Evolutionary conservation across 2,329 filamentous ascomycete species (phyloP), one percentile per base, ranked within the genome.

Genomic region (Aspergillus japonicus): DNA sequence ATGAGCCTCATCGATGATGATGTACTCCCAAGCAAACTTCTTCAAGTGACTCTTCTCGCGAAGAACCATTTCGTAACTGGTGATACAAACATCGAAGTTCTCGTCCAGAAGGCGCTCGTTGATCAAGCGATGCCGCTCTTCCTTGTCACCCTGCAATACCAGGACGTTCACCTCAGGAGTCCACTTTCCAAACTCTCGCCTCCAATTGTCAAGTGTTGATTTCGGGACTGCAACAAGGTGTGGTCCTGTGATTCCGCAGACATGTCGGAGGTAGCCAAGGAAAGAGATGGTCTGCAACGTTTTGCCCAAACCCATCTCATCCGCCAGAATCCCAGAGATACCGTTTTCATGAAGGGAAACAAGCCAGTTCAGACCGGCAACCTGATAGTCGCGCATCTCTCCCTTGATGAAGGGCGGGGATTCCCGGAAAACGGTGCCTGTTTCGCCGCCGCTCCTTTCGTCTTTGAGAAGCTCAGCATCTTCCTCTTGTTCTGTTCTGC

Each of bases 21-120:
- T 99, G 77, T 99, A 99, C 75, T 99, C 94, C 95, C 95, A 99
- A 0, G 95, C 93, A 75, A 99, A 96, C 76, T 98, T 98, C 80
- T 95, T 96, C 66, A 99, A 78, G 68, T 96, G 92, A 1, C 90
- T 83, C 80, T 99, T 98, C 74, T 99, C 95, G 59, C 95, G 87
- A 12, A 99, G 83, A 61, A 99, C 92, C 94, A 99, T 98, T 76
- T 99, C 95, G 79, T 99, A 99, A 75, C 93, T 97, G 14, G 95
- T 99, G 73, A 99, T 91, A 79, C 94, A 97, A 19, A 98, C 94
- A 70, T 99, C 95, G 68, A 99, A 99, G 66, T 96, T 91, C 75
- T 97, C 92, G 61, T 96, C 91, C 19, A 96, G 83, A n/a, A 99
- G 83, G 4, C 91, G 90, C 16, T 96, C 91, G 65, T 92, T 91